Conservation (phyloP, 306 rosid species). For the Dalbergia oliveri region DNA sequence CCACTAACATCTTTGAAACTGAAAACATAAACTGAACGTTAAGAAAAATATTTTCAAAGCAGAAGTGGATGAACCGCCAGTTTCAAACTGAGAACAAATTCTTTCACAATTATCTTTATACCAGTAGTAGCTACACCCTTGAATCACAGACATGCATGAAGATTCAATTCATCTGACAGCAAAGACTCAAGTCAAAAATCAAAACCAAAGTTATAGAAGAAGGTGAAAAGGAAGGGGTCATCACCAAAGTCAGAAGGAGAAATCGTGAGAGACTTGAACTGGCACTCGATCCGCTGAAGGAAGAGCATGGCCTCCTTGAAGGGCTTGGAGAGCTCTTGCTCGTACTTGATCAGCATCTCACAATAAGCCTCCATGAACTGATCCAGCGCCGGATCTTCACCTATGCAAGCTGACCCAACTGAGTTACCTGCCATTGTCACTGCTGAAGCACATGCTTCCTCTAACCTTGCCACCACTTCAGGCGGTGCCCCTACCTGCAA, state of each 20-base stretch:
- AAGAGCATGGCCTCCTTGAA: slow-evolving; percentile 90
- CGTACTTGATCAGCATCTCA: slow-evolving; percentile 88
- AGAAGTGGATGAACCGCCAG: background rate
- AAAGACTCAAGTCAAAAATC: background rate
- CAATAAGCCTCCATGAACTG: slow-evolving; percentile 99
- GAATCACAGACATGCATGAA: slow-evolving; percentile 45
- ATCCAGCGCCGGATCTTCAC: slow-evolving; percentile 69
- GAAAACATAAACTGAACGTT: background rate
- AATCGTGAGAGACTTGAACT: slow-evolving; percentile 74
- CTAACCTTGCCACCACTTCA: slow-evolving; percentile 77
- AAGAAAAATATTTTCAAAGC: background rate
- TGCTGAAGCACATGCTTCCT: slow-evolving; percentile 69
- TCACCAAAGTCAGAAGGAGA: slow-evolving; percentile 67
- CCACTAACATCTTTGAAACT: background rate
- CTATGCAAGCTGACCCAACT: slow-evolving; percentile 43
- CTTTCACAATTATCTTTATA: background rate
- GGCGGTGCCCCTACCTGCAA: slow-evolving; percentile 90
- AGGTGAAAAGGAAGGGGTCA: background rate
- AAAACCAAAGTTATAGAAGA: background rate
- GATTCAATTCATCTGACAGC: background rate
- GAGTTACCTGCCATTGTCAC: slow-evolving; percentile 46
- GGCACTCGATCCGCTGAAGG: slow-evolving; percentile 71
- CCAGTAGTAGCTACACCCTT: slow-evolving; percentile 7
- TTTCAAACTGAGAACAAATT: too few species aligned
- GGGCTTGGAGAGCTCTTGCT: slow-evolving; percentile 87